Base-by-base conservation (phyloP, 441 rosid genomes). In the Syzygium syzygioides region DNA sequence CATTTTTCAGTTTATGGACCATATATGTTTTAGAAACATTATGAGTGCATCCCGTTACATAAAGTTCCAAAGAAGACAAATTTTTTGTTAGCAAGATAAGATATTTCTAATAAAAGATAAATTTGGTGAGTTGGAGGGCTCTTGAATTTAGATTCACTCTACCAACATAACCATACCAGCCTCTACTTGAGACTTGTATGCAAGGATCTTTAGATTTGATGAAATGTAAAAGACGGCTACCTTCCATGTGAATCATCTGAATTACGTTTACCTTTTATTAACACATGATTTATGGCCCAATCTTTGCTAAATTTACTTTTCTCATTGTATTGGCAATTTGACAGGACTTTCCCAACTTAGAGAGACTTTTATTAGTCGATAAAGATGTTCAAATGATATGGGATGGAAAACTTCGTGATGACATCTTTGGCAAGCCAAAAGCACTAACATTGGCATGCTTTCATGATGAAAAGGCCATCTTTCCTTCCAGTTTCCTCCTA, bases 401-500 rank as follows among this genome's bases (percentile, higher is more conserved):
- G 7, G 9, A 23, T 0, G 10, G n/a, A 76, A 6, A 41, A 37
- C 23, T 41, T 41, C 28, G n/a, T 0, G 1, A 23, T 0, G n/a
- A 23, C n/a, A 23, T 41, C 17, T 76, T 76, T 23, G 3, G 52
- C n/a, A 41, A 76, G n/a, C 10, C 0, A 41, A 3, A 76, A 41
- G 18, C 83, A 76, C 52, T 76, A 76, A 76, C 52, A 3, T 13
- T 76, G n/a, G 83, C 83, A 41, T 76, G 52, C 9, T 76, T 41
- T 76, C 52, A 76, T 23, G 83, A 23, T 41, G 52, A n/a, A n/a
- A n/a, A n/a, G n/a, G n/a, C 53, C 0, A 0, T 0, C 17, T 76
- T 76, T 76, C 83, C 83, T 41, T 1, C 5, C 3, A 76, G 0
- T 3, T 76, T 12, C 9, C n/a, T 76, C n/a, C 9, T 41, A 23